Evolutionary conservation across 345 rosid genomes (phyloP), one percentile per base, ranked within the genome.

Genomic region (Linum lewisii): DNA sequence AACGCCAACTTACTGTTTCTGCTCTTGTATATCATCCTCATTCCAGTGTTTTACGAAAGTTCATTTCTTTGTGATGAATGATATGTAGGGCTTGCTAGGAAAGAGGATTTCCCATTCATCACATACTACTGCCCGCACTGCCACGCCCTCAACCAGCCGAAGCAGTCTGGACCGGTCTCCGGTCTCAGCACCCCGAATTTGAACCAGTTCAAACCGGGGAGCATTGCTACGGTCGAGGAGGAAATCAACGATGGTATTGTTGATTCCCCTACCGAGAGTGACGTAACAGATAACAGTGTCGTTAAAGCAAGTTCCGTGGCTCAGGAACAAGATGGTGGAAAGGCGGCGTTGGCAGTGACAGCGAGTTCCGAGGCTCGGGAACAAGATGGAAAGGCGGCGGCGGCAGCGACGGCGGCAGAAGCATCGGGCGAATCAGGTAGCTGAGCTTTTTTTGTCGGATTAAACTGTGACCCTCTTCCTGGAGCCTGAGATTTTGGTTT

Each of bases 41-140:
- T 29, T 29, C 34, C 34, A 21, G 45, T 24, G 51, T 62, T 54
- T 14, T 54, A n/a, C 24, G 6, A 16, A 38, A 57, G 51, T 6
- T 29, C 11, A 21, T 24, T 37, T 44, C 32, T 54, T 63, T 20
- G 34, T 19, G 60, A 4, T 29, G n/a, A 60, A 24, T 37, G 21
- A 23, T 55, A 4, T 32, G 50, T 79, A 92, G 98, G 98, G 65
- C 96, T 88, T 62, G 84, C 82, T 16, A 70, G 84, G 76, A 88
- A 83, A 73, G 98, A 88, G 77, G 98, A 92, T 68, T 88, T 82
- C 14, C 83, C 83, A 0, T 86, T 73, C 57, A 75, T 84, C 15
- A 86, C 93, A 21, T 92, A 88, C 58, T 92, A 83, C 72, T 92
- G 96, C 71, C 98, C 98, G 25, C 96, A 86, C 69, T 92, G 98